These are phyloP conservation scores for Penicillium crustosum DNA, from an alignment of 2,329 filamentous ascomycete genomes.

Conservation along the genomic window DNA sequence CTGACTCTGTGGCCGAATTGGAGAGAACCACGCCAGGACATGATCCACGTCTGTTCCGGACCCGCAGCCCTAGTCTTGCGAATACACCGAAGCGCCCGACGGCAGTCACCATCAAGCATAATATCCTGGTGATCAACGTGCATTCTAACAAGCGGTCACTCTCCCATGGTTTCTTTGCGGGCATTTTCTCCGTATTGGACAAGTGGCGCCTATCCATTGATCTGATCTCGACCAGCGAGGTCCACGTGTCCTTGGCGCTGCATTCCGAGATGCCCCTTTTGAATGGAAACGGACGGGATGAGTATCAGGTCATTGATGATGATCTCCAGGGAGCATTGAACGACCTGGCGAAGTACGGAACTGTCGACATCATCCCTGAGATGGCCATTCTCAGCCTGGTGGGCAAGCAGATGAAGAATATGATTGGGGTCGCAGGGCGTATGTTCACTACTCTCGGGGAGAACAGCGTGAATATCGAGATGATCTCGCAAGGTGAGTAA, in stretches of 20 bases:
- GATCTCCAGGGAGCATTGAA: slow-evolving; percentile 65
- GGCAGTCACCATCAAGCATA: slow-evolving; percentile 94
- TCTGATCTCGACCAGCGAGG: slow-evolving; percentile 92
- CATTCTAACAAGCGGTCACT: slow-evolving; percentile 96
- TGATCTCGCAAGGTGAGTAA: slow-evolving; percentile 90
- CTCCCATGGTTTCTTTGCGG: slow-evolving; percentile 92
- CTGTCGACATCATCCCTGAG: slow-evolving; percentile 82
- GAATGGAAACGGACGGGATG: slow-evolving; percentile 48
- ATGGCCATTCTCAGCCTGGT: slow-evolving; percentile 97
- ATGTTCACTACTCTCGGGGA: slow-evolving; percentile 96
- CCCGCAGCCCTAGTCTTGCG: slow-evolving; percentile 49
- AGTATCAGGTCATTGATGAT: slow-evolving; percentile 58
- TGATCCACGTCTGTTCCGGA: slow-evolving; percentile 56
- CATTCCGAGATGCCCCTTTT: slow-evolving; percentile 69
- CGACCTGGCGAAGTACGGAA: slow-evolving; percentile 76
- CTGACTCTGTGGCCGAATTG: slow-evolving; percentile 62
- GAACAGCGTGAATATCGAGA: slow-evolving; percentile 94
- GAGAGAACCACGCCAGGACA: slow-evolving; percentile 54
- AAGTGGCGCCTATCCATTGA: slow-evolving; percentile 86
- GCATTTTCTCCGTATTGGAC: slow-evolving; percentile 89
- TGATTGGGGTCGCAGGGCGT: slow-evolving; percentile 86
- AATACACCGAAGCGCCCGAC: slow-evolving; percentile 71
- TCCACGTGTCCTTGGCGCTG: slow-evolving; percentile 95
- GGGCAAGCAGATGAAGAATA: slow-evolving; percentile 95
- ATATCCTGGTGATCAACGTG: slow-evolving; percentile 95